phyloP scores from a whole-genome alignment of 2,329 filamentous ascomycete genomes.

The Aspergillus japonicus region DNA sequence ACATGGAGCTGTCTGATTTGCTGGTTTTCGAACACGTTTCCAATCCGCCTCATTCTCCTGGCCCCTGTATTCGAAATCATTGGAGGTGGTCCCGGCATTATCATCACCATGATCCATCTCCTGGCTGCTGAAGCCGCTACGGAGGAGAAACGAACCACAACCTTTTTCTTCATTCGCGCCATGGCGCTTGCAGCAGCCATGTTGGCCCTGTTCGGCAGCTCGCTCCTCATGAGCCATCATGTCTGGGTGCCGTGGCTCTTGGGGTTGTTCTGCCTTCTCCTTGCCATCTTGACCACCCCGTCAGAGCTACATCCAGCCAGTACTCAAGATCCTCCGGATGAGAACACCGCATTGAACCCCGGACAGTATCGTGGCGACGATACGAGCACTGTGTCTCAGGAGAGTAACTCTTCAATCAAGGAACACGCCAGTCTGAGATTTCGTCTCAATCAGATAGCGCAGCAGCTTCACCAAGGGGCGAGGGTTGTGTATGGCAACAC shows the following conservation, averaged over 20 bases:
- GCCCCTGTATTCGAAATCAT: too few species aligned
- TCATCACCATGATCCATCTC: neutral
- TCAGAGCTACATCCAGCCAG: neutral
- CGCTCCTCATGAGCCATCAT: neutral
- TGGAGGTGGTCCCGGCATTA: too few species aligned
- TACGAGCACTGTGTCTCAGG: too few species aligned
- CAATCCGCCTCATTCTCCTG: too few species aligned
- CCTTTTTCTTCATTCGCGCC: neutral
- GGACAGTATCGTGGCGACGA: too few species aligned
- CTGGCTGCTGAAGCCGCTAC: neutral
- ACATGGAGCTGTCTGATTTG: neutral
- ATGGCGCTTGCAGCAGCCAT: neutral
- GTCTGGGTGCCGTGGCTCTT: conserved; percentile 1
- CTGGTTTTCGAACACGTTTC: neutral
- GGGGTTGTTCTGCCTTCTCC: conserved; percentile 1
- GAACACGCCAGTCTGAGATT: too few species aligned
- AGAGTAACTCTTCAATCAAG: too few species aligned
- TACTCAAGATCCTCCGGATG: neutral
- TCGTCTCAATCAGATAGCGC: too few species aligned
- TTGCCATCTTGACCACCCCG: neutral
- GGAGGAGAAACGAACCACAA: neutral
- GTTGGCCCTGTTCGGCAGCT: neutral
- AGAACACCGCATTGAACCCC: neutral
- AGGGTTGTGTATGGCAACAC: neutral
- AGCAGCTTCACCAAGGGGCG: too few species aligned